Percentiles rank a stretch among this genome's conserved stretches.
Conservation (phyloP, 805 yeast species). For the Ogataea parapolymorpha region DNA sequence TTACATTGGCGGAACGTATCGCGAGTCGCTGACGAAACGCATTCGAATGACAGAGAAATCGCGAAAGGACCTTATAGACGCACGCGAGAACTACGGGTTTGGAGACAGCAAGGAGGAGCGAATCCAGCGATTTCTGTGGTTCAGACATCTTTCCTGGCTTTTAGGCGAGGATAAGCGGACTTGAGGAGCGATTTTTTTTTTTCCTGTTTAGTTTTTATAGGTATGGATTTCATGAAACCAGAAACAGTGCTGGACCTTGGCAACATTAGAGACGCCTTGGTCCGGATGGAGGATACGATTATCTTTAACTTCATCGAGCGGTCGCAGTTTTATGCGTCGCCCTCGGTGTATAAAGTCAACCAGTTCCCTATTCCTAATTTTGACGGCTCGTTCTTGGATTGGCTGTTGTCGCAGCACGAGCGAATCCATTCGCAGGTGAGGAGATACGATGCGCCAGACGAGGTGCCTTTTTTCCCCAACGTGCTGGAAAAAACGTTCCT, state of each 20-base stretch:
- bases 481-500: conserved; percentile 61
- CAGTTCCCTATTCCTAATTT: conserved; percentile 62
- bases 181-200: not conserved
- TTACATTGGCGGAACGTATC: conserved; percentile 29
- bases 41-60: conserved; percentile 37
- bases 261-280: conserved; percentile 80
- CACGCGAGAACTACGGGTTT: conserved; percentile 50
- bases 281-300: conserved; percentile 95
- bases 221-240: conserved; percentile 83
- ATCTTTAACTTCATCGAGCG: conserved; percentile 90
- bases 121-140: conserved; percentile 56
- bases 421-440: conserved; percentile 73
- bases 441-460: conserved; percentile 93
- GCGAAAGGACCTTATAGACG: conserved; percentile 38
- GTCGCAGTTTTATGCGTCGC: conserved; percentile 77
- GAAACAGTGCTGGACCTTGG: conserved; percentile 73
- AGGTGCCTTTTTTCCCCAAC: conserved; percentile 81
- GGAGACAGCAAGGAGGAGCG: conserved; percentile 49
- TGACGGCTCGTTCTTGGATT: conserved; percentile 78
- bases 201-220: not conserved
- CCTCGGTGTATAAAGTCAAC: conserved; percentile 64
- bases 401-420: conserved; percentile 77
- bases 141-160: conserved; percentile 35
- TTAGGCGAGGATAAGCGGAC: conserved; percentile 13
- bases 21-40: conserved; percentile 19